Evolutionary conservation across 2,329 filamentous ascomycete genomes (phyloP).

Genomic region (Lasiodiplodia sp.): DNA sequence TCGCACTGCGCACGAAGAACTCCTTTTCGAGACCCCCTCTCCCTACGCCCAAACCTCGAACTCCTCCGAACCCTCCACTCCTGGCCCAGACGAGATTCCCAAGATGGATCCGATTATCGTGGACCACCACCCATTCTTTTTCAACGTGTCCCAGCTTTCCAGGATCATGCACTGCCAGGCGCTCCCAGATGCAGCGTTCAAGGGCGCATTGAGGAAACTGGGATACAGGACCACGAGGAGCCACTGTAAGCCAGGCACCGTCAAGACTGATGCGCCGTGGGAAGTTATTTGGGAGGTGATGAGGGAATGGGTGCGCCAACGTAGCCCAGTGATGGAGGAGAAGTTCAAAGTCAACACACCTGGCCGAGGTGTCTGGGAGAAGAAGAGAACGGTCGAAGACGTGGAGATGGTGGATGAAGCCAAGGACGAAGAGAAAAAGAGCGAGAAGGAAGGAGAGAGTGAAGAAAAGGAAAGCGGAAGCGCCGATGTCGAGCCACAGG

Average conservation of each 20-base stretch:
- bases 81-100: constrained; percentile 42
- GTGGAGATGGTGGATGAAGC: constrained; percentile 35
- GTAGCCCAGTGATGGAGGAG: constrained; percentile 76
- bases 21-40: constrained; percentile 41
- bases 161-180: constrained; percentile 81
- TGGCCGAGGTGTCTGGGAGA: constrained; percentile 72
- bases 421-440: constrained; percentile 44
- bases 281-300: constrained; percentile 89
- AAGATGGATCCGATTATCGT: constrained; percentile 33
- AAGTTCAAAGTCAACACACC: constrained; percentile 74
- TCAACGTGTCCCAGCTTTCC: constrained; percentile 76
- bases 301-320: constrained; percentile 87
- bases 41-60: constrained; percentile 34
- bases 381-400: constrained; percentile 41
- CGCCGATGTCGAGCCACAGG: background rate
- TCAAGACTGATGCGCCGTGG: constrained; percentile 96
- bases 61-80: constrained; percentile 36
- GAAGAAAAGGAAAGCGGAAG: background rate
- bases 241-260: constrained; percentile 86
- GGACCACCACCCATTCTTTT: constrained; percentile 78
- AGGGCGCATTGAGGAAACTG: constrained; percentile 79
- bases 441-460: constrained; percentile 41
- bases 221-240: constrained; percentile 86
- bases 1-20: constrained; percentile 83
- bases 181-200: constrained; percentile 78